Base-by-base conservation (phyloP, 805 yeast species). In the Scheffersomyces amazonensis region DNA sequence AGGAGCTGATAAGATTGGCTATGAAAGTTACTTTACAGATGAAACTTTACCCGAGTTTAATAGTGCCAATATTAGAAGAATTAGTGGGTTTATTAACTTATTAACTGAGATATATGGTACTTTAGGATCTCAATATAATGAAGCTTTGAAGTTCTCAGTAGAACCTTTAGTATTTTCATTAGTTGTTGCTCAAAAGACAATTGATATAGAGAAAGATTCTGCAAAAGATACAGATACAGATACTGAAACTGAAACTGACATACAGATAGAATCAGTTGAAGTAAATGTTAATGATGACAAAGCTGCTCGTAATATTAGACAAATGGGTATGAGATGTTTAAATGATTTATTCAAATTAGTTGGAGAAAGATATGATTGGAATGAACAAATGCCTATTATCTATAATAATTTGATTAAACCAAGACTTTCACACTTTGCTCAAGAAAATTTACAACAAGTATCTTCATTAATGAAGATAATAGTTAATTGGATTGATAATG, bases 401-500 rank as follows among this genome's bases (percentile, higher is more conserved):
- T 83, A 76, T 51, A 54, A 60, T 3, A 54, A 65, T 17, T 66
- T 88, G 16, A 65, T 91, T 11, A 50, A 57, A 16, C 89, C 95
- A 6, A 76, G 95, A 52, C 66, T 93, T 48, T 66, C 43, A 1
- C 66, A 72, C 10, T 91, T 91, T 58, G 83, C 83, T 3, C 73
- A 64, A 29, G 96, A 85, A 50, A 93, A 91, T 56, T 66, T 83
- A 22, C 95, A 88, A 53, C 88, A 84, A 50, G 82, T 91, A 0
- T 88, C 97, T 0, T 75, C 95, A 0, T 56, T 91, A 31, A 64
- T 90, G 76, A 76, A 70, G 39, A 54, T 88, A 8, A 74, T 91
- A 50, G 60, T 78, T 5, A 63, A 74, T 7, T 76, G 95, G 80
- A 55, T 69, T 16, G 60, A 54, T 15, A 42, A 48, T 3, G 63